Base-by-base conservation (phyloP, 495 filamentous ascomycete species). In the Penicillium mononematosum region DNA sequence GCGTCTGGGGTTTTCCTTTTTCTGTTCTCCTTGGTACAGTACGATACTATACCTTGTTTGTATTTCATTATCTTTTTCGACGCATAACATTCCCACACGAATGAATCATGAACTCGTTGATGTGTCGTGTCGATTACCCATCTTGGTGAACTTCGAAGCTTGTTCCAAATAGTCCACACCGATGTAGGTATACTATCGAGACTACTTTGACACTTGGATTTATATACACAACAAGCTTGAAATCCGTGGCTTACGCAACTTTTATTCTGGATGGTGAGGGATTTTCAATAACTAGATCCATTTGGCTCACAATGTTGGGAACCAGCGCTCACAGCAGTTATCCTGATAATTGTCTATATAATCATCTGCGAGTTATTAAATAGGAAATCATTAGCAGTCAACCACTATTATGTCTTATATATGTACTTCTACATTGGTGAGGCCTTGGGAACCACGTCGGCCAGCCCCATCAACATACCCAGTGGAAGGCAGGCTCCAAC, bases 1-100 rank as follows among this genome's bases (percentile, higher is more conserved):
- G 74, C 74, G 74, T 65, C 64, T 67, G 74, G 69, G 72, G 72
- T 76, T 71, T 59, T 51, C 49, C 41, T 56, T 45, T 53, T 48
- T 55, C 27, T 45, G 36, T 57, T 53, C 45, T 57, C 31, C 24
- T 58, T 58, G 25, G 25, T 48, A 27, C 20, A 42, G 53, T 14
- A 52, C 43, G 11, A 50, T 29, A 55, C 39, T 56, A 55, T 47
- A 55, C 16, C 10, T 49, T 20, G 29, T 38, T 9, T 51, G 50
- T 29, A 29, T 52, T 24, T 42, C 24, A 9, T 46, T n/a, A 27
- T 39, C 16, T 24, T 24, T 22, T 36, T 55, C 7, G 24, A 22
- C 29, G 52, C 42, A 41, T 39, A 24, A 42, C 36, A 16, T 52
- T 14, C 16, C 29, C 32, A 50, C 36, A 34, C 9, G 22, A 51